Evolutionary conservation across 768 basidiomycete genomes (phyloP).

Genomic region (Calocera cornea): DNA sequence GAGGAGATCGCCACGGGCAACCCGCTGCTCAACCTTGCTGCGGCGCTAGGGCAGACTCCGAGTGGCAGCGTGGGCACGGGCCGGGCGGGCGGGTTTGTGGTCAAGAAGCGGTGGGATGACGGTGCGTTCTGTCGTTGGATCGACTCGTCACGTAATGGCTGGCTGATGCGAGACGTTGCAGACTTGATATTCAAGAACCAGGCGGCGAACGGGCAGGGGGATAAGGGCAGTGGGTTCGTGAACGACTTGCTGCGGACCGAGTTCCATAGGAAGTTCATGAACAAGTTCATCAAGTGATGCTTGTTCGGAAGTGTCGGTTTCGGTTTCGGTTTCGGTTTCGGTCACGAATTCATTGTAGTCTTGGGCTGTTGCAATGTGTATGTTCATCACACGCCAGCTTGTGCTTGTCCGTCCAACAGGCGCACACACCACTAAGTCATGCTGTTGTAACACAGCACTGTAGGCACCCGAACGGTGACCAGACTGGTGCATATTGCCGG

Average conservation of each 20-base stretch:
- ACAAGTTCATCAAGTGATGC: conserved; percentile 61
- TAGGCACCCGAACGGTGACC: no score
- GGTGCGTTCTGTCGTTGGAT: conserved; percentile 36
- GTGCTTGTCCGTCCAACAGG: no score
- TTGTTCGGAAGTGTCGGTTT: not conserved
- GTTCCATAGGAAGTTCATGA: conserved; percentile 92
- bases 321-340: no score
- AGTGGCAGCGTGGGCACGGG: conserved; percentile 50
- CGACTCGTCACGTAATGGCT: not conserved
- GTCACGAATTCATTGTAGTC: not conserved
- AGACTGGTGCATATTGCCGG: no score
- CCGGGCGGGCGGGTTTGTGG: conserved; percentile 70
- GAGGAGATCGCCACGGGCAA: conserved; percentile 75
- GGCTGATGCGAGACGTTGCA: conserved; percentile 25
- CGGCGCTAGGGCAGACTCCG: conserved; percentile 65
- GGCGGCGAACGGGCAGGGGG: conserved; percentile 56
- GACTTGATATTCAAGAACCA: conserved; percentile 99
- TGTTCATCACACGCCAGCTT: not conserved
- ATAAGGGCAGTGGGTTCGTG: conserved; percentile 65
- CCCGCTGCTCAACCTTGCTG: conserved; percentile 80
- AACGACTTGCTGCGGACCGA: conserved; percentile 90
- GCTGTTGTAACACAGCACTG: no score
- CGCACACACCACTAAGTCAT: no score
- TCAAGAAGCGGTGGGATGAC: conserved; percentile 92
- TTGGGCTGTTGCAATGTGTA: not conserved